phyloP scores from a whole-genome alignment of 495 filamentous ascomycete species.

The Terfezia claveryi region DNA sequence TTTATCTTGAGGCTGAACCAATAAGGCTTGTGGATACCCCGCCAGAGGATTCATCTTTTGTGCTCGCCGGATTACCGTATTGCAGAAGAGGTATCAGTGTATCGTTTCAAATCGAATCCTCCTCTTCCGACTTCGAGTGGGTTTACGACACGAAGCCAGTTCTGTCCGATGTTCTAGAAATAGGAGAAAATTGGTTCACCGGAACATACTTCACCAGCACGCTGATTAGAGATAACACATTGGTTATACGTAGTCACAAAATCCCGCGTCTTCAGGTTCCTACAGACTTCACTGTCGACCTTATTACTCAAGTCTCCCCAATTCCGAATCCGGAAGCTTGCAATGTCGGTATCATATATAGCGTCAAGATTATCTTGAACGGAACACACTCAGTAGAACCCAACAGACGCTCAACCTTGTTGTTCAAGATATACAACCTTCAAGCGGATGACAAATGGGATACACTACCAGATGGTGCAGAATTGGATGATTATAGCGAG shows the following conservation, averaged over 20 bases:
- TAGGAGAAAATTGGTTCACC: neutral
- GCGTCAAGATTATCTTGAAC: neutral
- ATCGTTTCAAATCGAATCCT: neutral
- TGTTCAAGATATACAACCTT: neutral
- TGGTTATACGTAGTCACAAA: neutral
- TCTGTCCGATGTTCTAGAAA: neutral
- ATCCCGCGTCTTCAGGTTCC: neutral
- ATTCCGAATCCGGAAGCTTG: neutral
- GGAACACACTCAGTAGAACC: neutral
- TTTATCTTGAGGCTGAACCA: neutral
- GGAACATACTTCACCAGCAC: neutral
- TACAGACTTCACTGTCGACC: neutral
- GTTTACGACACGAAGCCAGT: neutral
- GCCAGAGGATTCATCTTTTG: neutral
- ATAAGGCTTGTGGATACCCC: neutral
- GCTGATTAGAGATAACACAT: neutral
- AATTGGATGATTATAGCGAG: neutral
- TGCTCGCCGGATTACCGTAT: neutral
- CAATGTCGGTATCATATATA: neutral
- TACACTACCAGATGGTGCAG: neutral
- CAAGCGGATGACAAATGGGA: neutral
- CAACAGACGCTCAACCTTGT: neutral
- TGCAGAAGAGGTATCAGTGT: neutral
- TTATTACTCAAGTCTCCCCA: neutral
- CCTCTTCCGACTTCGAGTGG: neutral